Percentiles rank a stretch among this genome's conserved stretches.
Conservation (phyloP, 2,329 filamentous ascomycete species). For the Cryphonectria naterciae region DNA sequence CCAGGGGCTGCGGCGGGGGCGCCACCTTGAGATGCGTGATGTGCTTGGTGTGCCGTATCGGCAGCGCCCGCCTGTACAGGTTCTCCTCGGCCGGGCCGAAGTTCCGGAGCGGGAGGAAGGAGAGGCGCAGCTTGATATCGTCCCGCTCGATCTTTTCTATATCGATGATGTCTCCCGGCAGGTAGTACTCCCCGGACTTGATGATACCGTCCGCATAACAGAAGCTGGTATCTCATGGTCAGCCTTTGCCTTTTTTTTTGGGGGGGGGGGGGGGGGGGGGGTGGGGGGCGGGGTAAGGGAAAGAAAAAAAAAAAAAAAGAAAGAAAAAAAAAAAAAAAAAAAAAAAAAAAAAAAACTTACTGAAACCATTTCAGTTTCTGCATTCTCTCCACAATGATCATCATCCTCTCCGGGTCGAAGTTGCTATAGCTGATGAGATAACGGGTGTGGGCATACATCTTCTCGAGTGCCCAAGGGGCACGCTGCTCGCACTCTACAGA, state of each 20-base stretch:
- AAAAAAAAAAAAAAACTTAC: too few species aligned
- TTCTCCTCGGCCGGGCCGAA: slow-evolving; percentile 33
- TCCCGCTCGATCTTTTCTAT: slow-evolving; percentile 36
- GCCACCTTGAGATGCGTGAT: slow-evolving; percentile 45
- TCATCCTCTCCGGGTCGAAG: slow-evolving; percentile 44
- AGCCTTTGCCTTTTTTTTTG: too few species aligned
- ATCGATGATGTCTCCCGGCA: slow-evolving; percentile 46
- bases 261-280: too few species aligned
- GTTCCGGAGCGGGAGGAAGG: slow-evolving; percentile 45
- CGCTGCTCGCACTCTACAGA: slow-evolving; percentile 38
- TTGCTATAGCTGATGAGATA: slow-evolving; percentile 47
- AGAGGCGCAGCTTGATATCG: slow-evolving; percentile 42
- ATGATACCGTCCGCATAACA: slow-evolving; percentile 41
- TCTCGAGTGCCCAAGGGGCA: slow-evolving; percentile 40
- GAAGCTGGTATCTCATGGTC: too few species aligned
- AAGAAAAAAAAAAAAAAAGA: too few species aligned
- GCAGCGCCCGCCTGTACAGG: too few species aligned
- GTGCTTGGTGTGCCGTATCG: slow-evolving; percentile 31
- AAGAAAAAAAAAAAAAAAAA: too few species aligned
- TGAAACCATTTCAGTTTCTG: too few species aligned
- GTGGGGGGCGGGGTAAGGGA: too few species aligned
- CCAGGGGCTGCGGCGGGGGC: too few species aligned
- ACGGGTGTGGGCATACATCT: slow-evolving; percentile 45
- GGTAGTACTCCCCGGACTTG: slow-evolving; percentile 38
- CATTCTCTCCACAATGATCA: slow-evolving; percentile 41